Evolutionary conservation across 148 eudicot species (phyloP), one percentile per base, ranked within the genome.

Genomic region (Chenopodium suecicum): DNA sequence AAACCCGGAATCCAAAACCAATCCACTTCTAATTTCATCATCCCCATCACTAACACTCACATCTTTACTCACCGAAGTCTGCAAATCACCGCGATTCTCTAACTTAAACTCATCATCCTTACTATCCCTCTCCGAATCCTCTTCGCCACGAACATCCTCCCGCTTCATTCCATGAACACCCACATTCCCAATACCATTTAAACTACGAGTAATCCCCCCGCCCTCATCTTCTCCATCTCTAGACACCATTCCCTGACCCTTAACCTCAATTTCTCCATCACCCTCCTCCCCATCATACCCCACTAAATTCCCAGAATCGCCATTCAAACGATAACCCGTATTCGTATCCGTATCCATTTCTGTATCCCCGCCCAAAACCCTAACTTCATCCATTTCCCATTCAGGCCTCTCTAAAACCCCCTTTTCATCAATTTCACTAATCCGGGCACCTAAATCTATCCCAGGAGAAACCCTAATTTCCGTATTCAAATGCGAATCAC

Each of bases 1-100:
- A 82, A 84, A 93, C 7, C 88, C 90, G 54, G 84, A 68, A 46
- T 90, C 91, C 75, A 74, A 31, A 19, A 84, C 60, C 70, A 77
- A 50, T 32, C 80, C 83, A 41, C 25, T 69, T 47, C 60, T 67
- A 66, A 80, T 81, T 2, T 79, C 82, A 68, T 56, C 83, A 67
- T 73, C 76, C 9, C 31, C 29, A 62, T 82, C 88, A 80, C 78
- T 68, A 12, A 72, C 83, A 4, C 75, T 88, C 76, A 46, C 85
- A 25, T 82, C 83, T 76, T 87, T 89, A 78, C 78, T 79, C 74
- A 56, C 70, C 0, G 84, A 75, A 50, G 48, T 66, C 52, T 47
- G 71, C 52, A 46, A 41, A 79, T 56, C 60, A 34, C 63, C 22
- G 20, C 63, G 58, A n/a, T 50, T 81, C 69, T 78, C 79, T 72